These are phyloP conservation scores for Chytriomyces sp. DNA, from an alignment of 192 early-diverging fungal species.

Conservation along the genomic window DNA sequence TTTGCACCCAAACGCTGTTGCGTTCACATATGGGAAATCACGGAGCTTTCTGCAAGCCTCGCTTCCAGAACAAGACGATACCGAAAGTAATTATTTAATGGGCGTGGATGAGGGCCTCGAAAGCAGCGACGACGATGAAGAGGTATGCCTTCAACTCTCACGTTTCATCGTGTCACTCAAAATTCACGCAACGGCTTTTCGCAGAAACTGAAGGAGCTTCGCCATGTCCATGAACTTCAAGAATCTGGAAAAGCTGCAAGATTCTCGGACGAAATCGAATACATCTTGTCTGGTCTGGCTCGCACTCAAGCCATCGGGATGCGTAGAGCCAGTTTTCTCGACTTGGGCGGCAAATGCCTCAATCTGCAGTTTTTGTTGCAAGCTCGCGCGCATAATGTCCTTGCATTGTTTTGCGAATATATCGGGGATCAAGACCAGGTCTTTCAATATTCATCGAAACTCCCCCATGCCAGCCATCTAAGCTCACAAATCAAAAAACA, in stretches of 20 bases:
- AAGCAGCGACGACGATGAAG: conserved; percentile 28
- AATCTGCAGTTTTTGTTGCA: conserved; percentile 28
- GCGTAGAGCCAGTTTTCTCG: conserved; percentile 26
- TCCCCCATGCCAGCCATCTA: not conserved
- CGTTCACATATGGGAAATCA: conserved; percentile 18
- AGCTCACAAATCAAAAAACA: not conserved
- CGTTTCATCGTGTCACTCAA: not conserved
- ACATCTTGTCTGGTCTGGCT: conserved; percentile 10
- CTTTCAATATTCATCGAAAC: not conserved
- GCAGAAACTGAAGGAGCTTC: conserved; percentile 33
- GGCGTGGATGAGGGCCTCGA: conserved; percentile 27
- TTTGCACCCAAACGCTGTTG: not conserved
- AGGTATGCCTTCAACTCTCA: conserved; percentile 2
- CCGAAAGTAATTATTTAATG: not conserved
- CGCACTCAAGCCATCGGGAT: conserved; percentile 8
- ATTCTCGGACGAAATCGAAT: conserved; percentile 29
- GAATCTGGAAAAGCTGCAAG: conserved; percentile 33
- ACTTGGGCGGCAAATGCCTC: conserved; percentile 9
- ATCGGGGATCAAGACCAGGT: conserved; percentile 23
- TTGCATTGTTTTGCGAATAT: conserved; percentile 21
- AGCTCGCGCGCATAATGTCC: conserved; percentile 28
- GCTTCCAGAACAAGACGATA: not conserved
- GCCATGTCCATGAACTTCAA: conserved; percentile 21
- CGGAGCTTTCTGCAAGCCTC: conserved; percentile 27
- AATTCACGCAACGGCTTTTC: not conserved